Percentiles rank a stretch among this genome's conserved stretches.
phyloP scores from a whole-genome alignment of 2,329 filamentous ascomycete genomes.

The Magnaporthales sp. region DNA sequence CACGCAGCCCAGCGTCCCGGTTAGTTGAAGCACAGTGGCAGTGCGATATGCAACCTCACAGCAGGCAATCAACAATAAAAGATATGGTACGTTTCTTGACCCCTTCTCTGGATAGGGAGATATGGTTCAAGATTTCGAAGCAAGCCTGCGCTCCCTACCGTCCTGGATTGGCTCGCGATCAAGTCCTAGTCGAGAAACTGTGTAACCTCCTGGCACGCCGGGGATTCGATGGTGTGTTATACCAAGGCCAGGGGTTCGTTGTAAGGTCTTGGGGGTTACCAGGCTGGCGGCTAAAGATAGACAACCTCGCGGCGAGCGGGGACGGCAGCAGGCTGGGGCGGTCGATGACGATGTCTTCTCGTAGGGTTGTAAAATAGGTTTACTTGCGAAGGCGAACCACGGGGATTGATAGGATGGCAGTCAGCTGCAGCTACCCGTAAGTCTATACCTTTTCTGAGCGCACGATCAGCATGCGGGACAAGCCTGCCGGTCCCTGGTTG shows the following conservation, averaged over 20 bases:
- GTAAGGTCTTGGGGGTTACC: not conserved
- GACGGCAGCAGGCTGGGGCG: not conserved
- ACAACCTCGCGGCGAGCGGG: conserved; percentile 1
- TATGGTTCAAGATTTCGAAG: not conserved
- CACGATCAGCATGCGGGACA: conserved; percentile 12
- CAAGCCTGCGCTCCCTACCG: not conserved
- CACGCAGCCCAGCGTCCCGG: conserved; percentile 1
- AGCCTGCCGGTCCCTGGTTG: not conserved
- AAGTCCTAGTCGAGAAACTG: conserved; percentile 21
- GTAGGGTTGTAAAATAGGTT: not conserved
- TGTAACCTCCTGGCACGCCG: conserved; percentile 18
- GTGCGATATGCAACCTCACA: not conserved
- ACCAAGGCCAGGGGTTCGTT: conserved; percentile 11
- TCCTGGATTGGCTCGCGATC: conserved; percentile 21
- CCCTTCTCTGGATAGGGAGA: not conserved
- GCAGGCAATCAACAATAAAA: not conserved
- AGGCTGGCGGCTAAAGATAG: conserved; percentile 8
- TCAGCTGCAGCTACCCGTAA: conserved; percentile 21
- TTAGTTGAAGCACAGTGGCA: not conserved
- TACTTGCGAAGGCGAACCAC: not conserved
- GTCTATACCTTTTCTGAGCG: conserved; percentile 17
- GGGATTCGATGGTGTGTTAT: conserved; percentile 14
- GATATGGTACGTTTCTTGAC: not conserved
- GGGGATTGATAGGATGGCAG: conserved; percentile 15
- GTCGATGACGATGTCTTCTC: conserved; percentile 2